These are phyloP conservation scores for Pseudogymnoascus sp. DNA, from an alignment of 2,329 filamentous ascomycete genomes.

Conservation along the genomic window DNA sequence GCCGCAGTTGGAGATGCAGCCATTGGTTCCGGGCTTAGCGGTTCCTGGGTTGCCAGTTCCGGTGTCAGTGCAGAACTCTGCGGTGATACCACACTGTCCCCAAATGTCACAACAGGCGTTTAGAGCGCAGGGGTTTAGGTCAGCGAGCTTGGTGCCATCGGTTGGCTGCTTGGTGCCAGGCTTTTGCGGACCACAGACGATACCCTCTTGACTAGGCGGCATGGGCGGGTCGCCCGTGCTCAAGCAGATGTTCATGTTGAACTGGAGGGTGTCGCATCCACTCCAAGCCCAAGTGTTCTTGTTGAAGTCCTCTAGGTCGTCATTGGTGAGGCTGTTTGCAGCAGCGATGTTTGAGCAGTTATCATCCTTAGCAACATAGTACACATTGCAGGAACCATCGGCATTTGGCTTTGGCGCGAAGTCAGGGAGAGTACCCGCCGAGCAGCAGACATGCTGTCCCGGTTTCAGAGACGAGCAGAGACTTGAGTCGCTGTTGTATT, in stretches of 20 bases:
- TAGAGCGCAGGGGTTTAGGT: conserved; percentile 39
- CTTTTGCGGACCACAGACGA: conserved; percentile 38
- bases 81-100: conserved; percentile 32
- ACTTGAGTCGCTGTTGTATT: conserved; percentile 24
- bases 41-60: conserved; percentile 30
- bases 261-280: conserved; percentile 29
- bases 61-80: conserved; percentile 28
- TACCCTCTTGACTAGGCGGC: conserved; percentile 30
- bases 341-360: conserved; percentile 29
- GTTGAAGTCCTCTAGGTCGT: conserved; percentile 32
- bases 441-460: conserved; percentile 29
- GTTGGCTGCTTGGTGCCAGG: conserved; percentile 30
- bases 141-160: conserved; percentile 27
- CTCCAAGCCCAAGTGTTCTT: conserved; percentile 37
- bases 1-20: conserved; percentile 36
- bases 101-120: conserved; percentile 35
- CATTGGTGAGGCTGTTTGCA: conserved; percentile 24
- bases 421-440: conserved; percentile 25
- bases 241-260: conserved; percentile 31
- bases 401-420: conserved; percentile 24
- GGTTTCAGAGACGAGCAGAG: conserved; percentile 23
- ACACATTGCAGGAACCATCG: conserved; percentile 31
- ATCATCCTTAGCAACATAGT: conserved; percentile 29
- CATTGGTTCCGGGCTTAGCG: conserved; percentile 24
- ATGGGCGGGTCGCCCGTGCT: conserved; percentile 33